Conservation (phyloP, 2,329 filamentous ascomycete species). For the Apiospora pterosperma region DNA sequence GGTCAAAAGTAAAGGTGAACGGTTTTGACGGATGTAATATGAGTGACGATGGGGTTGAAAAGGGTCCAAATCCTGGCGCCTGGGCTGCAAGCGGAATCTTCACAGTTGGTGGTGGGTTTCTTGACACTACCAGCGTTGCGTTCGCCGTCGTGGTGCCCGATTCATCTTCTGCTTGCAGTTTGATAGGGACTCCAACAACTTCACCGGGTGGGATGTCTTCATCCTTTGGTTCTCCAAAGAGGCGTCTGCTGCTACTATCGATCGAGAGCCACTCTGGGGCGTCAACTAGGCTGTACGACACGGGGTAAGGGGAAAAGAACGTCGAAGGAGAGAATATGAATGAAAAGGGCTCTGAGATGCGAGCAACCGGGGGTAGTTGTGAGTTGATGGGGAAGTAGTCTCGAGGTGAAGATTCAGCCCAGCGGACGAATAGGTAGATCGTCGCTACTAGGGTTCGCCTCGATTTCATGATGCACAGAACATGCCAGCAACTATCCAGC, state of each 20-base stretch:
- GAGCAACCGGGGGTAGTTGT: constrained; percentile 77
- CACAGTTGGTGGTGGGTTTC: constrained; percentile 50
- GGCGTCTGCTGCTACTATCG: constrained; percentile 58
- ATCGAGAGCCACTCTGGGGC: constrained; percentile 74
- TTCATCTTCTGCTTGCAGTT: constrained; percentile 66
- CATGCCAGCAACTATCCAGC: not conserved
- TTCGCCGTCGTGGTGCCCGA: constrained; percentile 61
- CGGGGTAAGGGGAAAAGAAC: constrained; percentile 58
- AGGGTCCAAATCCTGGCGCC: constrained; percentile 54
- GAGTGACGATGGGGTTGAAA: constrained; percentile 58
- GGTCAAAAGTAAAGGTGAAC: constrained; percentile 52
- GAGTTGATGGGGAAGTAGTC: constrained; percentile 74
- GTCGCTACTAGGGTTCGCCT: not conserved
- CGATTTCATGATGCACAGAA: not conserved
- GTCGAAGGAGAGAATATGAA: constrained; percentile 73
- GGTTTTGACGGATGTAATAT: constrained; percentile 49
- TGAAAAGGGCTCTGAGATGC: constrained; percentile 62
- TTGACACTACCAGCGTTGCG: constrained; percentile 69
- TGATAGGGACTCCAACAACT: constrained; percentile 58
- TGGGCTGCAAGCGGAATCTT: constrained; percentile 55
- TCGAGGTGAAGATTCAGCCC: constrained; percentile 32
- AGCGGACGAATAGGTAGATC: not conserved
- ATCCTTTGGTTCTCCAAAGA: constrained; percentile 67
- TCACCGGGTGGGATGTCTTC: constrained; percentile 44
- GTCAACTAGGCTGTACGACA: constrained; percentile 63